phyloP scores from a whole-genome alignment of 179 eudicot genomes.

The Spinacia oleracea region DNA sequence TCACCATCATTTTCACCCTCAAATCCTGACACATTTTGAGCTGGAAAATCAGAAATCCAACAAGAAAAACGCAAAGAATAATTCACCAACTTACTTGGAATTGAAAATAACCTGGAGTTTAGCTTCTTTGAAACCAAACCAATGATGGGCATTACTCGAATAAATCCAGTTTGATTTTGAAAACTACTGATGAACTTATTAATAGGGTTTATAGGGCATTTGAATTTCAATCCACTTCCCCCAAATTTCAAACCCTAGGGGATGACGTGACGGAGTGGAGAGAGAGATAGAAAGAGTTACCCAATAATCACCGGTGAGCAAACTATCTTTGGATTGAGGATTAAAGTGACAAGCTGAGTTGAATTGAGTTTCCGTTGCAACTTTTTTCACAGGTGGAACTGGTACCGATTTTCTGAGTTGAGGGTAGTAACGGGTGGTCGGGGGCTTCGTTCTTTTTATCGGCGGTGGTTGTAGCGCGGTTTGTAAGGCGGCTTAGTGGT shows the following conservation, averaged over 20 bases:
- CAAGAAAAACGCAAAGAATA: conserved; percentile 14
- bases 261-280: not conserved
- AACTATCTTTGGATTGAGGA: too few species aligned
- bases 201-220: not conserved
- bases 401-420: too few species aligned
- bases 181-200: not conserved
- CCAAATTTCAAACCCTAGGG: not conserved
- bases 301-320: too few species aligned
- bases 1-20: conserved; percentile 14
- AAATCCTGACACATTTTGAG: conserved; percentile 19
- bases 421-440: too few species aligned
- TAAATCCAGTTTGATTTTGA: not conserved
- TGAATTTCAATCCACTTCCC: not conserved
- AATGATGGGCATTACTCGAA: conserved; percentile 32
- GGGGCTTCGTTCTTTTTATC: too few species aligned
- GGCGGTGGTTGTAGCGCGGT: not conserved
- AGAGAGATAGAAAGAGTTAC: not conserved
- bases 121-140: conserved; percentile 16
- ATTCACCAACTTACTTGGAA: conserved; percentile 18
- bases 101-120: conserved; percentile 8
- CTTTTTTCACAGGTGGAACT: too few species aligned
- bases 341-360: too few species aligned
- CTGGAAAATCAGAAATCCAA: conserved; percentile 14
- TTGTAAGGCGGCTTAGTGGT: too few species aligned
- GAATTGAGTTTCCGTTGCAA: too few species aligned